These are phyloP conservation scores for Termitomyces sp. DNA, from an alignment of 768 basidiomycete genomes.

Conservation along the genomic window DNA sequence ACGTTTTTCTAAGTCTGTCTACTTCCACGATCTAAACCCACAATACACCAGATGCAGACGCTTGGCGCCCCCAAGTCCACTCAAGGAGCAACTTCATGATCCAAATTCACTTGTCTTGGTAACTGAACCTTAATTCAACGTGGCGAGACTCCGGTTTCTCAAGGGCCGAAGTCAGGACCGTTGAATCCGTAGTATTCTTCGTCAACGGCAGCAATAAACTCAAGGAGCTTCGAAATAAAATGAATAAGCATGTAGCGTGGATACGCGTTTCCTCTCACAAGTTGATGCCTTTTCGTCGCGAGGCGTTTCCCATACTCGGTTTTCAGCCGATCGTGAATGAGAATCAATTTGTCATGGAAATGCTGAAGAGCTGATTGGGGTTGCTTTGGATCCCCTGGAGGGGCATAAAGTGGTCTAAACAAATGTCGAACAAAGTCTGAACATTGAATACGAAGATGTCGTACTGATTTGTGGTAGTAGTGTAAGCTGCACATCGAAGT, in stretches of 20 bases:
- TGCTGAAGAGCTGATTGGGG: slow-evolving; percentile 65
- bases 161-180: not conserved
- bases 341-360: slow-evolving; percentile 82
- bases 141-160: not conserved
- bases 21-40: not conserved
- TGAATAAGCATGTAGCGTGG: not conserved
- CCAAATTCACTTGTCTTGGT: not conserved
- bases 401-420: slow-evolving; percentile 39
- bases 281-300: slow-evolving; percentile 66
- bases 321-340: slow-evolving; percentile 71
- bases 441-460: slow-evolving; percentile 3
- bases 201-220: slow-evolving; percentile 12
- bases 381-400: slow-evolving; percentile 39
- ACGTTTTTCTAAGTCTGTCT: not conserved
- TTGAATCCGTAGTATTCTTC: slow-evolving; percentile 13
- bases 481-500: slow-evolving; percentile 67
- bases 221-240: slow-evolving; percentile 10
- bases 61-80: not conserved
- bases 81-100: not conserved
- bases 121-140: not conserved
- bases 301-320: slow-evolving; percentile 64
- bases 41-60: not conserved
- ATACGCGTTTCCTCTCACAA: slow-evolving; percentile 36
- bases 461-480: slow-evolving; percentile 46
- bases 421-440: not conserved